Evolutionary conservation across 1,284 basidiomycete species (phyloP).

Genomic region (Gymnopus androsaceus): DNA sequence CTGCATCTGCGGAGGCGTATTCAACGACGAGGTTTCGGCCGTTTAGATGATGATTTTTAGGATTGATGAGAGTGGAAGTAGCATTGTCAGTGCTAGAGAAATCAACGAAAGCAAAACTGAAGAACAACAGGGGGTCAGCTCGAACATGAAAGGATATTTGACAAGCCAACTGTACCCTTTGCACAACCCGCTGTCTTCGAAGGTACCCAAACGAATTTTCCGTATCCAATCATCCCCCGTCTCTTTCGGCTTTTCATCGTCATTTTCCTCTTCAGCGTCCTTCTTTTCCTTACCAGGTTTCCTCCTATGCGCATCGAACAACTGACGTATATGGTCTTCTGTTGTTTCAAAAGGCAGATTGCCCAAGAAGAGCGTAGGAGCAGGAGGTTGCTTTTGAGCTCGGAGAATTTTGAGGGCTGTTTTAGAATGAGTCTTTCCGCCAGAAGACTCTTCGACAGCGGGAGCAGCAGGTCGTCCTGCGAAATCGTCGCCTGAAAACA

Average conservation of each 20-base stretch:
- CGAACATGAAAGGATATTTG: background rate
- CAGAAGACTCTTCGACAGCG: slow-evolving; percentile 30
- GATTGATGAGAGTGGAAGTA: slow-evolving; percentile 81
- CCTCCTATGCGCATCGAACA: slow-evolving; percentile 68
- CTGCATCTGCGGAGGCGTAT: slow-evolving; percentile 84
- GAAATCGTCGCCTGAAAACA: slow-evolving; percentile 66
- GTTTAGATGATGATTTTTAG: slow-evolving; percentile 82
- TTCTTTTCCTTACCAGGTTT: slow-evolving; percentile 29
- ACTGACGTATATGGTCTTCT: slow-evolving; percentile 69
- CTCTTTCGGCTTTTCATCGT: slow-evolving; percentile 26
- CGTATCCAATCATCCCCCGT: slow-evolving; percentile 69
- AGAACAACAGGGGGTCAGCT: background rate
- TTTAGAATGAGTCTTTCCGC: slow-evolving; percentile 60
- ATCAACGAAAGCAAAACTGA: slow-evolving; percentile 93
- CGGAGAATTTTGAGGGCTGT: slow-evolving; percentile 81
- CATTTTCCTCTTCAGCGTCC: slow-evolving; percentile 27
- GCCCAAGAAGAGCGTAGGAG: slow-evolving; percentile 84
- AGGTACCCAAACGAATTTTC: slow-evolving; percentile 91
- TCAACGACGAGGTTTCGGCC: slow-evolving; percentile 88
- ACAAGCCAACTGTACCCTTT: slow-evolving; percentile 71
- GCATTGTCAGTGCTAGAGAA: slow-evolving; percentile 81
- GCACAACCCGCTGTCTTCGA: slow-evolving; percentile 92
- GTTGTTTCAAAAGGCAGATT: slow-evolving; percentile 89
- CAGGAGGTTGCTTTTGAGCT: slow-evolving; percentile 82
- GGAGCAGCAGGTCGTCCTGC: slow-evolving; percentile 57